Conservation (phyloP, 805 yeast genomes). For the Candida xyloterini region DNA sequence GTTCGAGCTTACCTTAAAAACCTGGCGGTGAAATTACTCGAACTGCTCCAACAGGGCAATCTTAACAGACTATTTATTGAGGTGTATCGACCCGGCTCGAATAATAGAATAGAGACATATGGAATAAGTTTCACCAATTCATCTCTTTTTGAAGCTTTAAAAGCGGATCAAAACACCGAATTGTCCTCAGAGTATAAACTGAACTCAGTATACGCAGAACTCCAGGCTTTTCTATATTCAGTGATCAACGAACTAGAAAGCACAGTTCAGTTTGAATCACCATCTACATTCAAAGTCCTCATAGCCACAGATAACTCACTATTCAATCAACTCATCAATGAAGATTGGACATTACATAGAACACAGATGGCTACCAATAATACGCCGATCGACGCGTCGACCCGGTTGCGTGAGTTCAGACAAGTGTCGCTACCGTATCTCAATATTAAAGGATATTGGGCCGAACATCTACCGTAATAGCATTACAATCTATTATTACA, state of each 20-base stretch:
- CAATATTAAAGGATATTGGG: slow-evolving; percentile 26
- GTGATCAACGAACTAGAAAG: slow-evolving; percentile 23
- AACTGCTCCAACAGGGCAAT: slow-evolving; percentile 21
- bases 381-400: slow-evolving; percentile 11
- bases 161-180: slow-evolving; percentile 5
- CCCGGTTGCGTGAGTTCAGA: slow-evolving; percentile 20
- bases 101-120: slow-evolving; percentile 17
- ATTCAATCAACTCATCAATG: slow-evolving; percentile 15
- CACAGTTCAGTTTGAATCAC: slow-evolving; percentile 13
- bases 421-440: slow-evolving; percentile 28
- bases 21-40: slow-evolving; percentile 25
- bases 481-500: slow-evolving; percentile 10
- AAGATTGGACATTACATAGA: slow-evolving; percentile 28
- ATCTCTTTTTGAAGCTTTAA: slow-evolving; percentile 22
- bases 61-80: slow-evolving; percentile 27
- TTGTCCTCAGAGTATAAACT: slow-evolving; percentile 13
- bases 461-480: slow-evolving; percentile 9
- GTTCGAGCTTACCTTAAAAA: slow-evolving; percentile 38
- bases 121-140: slow-evolving; percentile 32
- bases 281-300: slow-evolving; percentile 23
- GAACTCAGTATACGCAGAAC: slow-evolving; percentile 23
- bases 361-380: slow-evolving; percentile 7
- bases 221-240: slow-evolving; percentile 27
- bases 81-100: slow-evolving; percentile 9
- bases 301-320: slow-evolving; percentile 20